Evolutionary conservation across 176 grass and related monocot species (phyloP).

Genomic region (Carex scoparia): DNA sequence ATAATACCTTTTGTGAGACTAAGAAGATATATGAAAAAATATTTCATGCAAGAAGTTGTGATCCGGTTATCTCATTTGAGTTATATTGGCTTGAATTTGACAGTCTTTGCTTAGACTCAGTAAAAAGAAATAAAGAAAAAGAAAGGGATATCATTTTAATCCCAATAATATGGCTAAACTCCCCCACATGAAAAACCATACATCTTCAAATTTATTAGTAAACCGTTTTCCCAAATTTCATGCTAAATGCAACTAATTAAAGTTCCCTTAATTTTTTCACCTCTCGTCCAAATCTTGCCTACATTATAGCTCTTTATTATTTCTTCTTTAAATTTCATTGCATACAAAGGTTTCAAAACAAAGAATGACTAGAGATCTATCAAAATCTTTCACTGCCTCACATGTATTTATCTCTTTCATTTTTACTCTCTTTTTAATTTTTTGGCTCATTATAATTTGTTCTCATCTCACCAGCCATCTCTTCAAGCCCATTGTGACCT

Average conservation of each 20-base stretch:
- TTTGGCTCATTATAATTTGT: slow-evolving; percentile 6
- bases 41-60: neutral
- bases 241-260: neutral
- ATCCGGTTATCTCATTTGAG: neutral
- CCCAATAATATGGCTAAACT: neutral
- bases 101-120: neutral
- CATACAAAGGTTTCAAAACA: neutral
- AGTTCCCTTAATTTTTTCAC: slow-evolving; percentile 8
- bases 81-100: neutral
- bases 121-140: neutral
- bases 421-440: neutral
- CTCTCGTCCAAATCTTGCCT: slow-evolving; percentile 7
- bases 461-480: neutral
- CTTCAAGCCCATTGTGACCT: slow-evolving; percentile 4
- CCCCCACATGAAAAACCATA: slow-evolving; percentile 3
- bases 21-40: neutral
- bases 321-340: neutral
- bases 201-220: neutral
- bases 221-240: slow-evolving; percentile 21
- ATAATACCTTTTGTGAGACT: too few relatives aligned
- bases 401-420: slow-evolving; percentile 8
- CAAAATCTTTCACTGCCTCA: neutral
- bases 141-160: too few relatives aligned
- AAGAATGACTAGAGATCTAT: slow-evolving; percentile 15
- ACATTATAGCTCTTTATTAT: neutral